Percentiles rank a stretch among this genome's conserved stretches.
phyloP scores from a whole-genome alignment of 2,329 filamentous ascomycete genomes.

The Curvularia spicifera region DNA sequence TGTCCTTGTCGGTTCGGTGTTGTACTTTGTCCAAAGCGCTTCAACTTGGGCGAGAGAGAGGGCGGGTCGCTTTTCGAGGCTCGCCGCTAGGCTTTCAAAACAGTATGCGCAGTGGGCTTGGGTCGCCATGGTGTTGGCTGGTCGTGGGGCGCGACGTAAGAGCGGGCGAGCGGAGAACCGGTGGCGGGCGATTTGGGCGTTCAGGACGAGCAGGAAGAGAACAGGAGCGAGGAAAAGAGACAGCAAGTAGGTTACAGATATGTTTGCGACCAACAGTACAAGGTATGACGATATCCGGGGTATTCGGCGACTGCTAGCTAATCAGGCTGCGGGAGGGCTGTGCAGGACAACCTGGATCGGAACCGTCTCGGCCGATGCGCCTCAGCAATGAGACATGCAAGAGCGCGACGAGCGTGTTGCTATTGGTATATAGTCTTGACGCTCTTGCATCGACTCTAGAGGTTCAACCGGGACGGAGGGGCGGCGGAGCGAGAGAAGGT shows the following conservation, averaged over 20 bases:
- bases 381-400: conserved; percentile 35
- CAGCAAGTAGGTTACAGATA: neutral
- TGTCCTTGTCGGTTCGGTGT: conserved; percentile 34
- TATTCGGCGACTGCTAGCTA: conserved; percentile 12
- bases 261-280: conserved; percentile 3
- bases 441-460: conserved; percentile 38
- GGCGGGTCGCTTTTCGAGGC: conserved; percentile 72
- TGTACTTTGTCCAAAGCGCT: conserved; percentile 67
- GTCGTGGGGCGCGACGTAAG: neutral
- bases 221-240: neutral
- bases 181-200: neutral
- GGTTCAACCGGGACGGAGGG: conserved; percentile 13
- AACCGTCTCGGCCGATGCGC: conserved; percentile 17
- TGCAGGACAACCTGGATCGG: conserved; percentile 13
- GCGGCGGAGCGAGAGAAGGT: neutral
- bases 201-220: conserved; percentile 4
- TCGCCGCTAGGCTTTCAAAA: conserved; percentile 83
- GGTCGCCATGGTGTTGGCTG: conserved; percentile 71
- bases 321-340: conserved; percentile 15
- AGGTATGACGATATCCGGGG: conserved; percentile 20
- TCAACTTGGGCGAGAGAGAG: conserved; percentile 73
- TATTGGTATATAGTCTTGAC: conserved; percentile 14
- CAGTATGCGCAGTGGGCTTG: conserved; percentile 87
- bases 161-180: neutral
- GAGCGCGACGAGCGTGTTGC: conserved; percentile 33